phyloP scores from a whole-genome alignment of 345 rosid genomes.

The Theobroma cacao region DNA sequence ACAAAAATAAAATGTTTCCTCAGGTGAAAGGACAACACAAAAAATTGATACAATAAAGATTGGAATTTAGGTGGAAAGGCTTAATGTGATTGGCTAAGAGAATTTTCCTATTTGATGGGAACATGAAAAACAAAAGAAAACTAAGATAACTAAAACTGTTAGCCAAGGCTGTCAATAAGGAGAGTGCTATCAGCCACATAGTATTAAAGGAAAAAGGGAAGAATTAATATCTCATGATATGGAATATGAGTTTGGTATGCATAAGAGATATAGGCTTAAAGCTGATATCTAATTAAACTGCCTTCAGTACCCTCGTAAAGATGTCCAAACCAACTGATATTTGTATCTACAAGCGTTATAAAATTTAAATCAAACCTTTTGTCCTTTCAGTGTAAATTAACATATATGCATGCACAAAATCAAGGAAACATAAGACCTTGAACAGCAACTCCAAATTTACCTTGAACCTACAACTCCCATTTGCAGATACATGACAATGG shows the following conservation, averaged over 20 bases:
- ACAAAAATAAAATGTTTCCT: not conserved
- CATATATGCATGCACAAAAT: not conserved
- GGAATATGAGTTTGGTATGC: not conserved
- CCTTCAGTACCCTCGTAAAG: not conserved
- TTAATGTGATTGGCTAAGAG: not conserved
- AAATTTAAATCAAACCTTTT: not conserved
- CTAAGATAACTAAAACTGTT: too few species aligned
- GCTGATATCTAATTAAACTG: not conserved
- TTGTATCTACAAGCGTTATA: not conserved
- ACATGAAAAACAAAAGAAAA: too few species aligned
- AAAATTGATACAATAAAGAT: not conserved
- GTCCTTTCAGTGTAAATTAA: not conserved
- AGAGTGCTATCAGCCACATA: not conserved
- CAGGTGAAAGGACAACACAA: not conserved
- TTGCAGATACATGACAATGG: constrained; percentile 49
- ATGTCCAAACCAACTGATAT: not conserved
- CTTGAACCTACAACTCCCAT: constrained; percentile 53
- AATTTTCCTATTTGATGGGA: too few species aligned
- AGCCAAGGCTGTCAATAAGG: not conserved
- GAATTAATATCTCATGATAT: too few species aligned
- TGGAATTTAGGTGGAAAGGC: not conserved
- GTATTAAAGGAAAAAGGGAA: not conserved
- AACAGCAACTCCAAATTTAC: constrained; percentile 25
- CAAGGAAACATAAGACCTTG: constrained; percentile 32
- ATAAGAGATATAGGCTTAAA: not conserved